These are phyloP conservation scores for Elsinoe fawcettii DNA, from an alignment of 2,329 filamentous ascomycete species.

Conservation along the genomic window DNA sequence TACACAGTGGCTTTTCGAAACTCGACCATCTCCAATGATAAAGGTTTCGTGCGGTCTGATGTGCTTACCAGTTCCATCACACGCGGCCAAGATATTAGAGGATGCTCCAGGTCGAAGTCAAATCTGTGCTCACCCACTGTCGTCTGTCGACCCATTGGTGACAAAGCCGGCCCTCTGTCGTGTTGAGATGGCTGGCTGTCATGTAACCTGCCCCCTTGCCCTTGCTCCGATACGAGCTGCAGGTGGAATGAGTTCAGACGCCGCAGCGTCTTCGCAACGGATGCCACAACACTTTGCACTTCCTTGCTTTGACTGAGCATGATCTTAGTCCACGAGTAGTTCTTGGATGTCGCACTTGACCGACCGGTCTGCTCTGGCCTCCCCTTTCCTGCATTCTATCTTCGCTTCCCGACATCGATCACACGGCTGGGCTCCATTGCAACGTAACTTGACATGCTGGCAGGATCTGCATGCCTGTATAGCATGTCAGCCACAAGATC, in stretches of 20 bases:
- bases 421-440: not conserved
- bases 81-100: not conserved
- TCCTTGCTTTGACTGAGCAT: no score
- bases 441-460: not conserved
- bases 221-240: not conserved
- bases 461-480: not conserved
- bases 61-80: not conserved
- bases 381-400: not conserved
- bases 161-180: no score
- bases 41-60: not conserved
- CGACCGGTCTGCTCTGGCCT: not conserved
- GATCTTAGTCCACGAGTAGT: not conserved
- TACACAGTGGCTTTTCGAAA: not conserved
- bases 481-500: not conserved
- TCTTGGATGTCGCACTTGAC: not conserved
- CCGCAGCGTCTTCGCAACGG: not conserved
- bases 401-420: not conserved
- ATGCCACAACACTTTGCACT: not conserved
- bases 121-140: not conserved
- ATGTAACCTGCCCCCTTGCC: not conserved
- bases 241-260: not conserved
- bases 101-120: not conserved
- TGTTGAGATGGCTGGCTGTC: no score
- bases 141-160: no score
- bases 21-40: not conserved